Conservation (phyloP, 345 rosid genomes). For the Hibiscus mutabilis region DNA sequence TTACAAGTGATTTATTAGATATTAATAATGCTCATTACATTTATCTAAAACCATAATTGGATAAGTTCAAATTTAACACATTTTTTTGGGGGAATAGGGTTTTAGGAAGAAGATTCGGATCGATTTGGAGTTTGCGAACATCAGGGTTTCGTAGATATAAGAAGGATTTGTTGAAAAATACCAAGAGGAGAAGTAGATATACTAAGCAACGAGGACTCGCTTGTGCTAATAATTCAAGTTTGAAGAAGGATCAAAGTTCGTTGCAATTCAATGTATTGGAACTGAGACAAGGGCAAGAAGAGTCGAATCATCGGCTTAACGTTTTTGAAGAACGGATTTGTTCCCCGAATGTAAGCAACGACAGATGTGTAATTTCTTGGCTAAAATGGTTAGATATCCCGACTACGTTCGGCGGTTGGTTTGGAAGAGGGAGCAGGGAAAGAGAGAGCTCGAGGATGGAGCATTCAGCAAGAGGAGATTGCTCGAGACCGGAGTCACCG, state of each 20-base stretch:
- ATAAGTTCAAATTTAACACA: background rate
- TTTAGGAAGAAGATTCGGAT: conserved; percentile 54
- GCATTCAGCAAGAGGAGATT: conserved; percentile 32
- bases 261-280: conserved; percentile 38
- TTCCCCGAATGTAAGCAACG: conserved; percentile 33
- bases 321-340: conserved; percentile 34
- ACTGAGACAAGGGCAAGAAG: conserved; percentile 36
- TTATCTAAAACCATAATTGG: background rate
- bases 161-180: conserved; percentile 51
- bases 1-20: too few species aligned
- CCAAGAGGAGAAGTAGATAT: conserved; percentile 45
- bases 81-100: conserved; percentile 41
- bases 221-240: conserved; percentile 2
- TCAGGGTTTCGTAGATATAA: conserved; percentile 49
- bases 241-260: conserved; percentile 34
- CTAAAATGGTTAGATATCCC: conserved; percentile 35
- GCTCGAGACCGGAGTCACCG: conserved; percentile 17
- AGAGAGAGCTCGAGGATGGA: conserved; percentile 24
- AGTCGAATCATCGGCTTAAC: conserved; percentile 25
- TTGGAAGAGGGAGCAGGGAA: conserved; percentile 34
- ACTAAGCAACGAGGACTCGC: conserved; percentile 14
- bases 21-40: too few species aligned
- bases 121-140: conserved; percentile 65
- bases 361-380: conserved; percentile 43
- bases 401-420: conserved; percentile 31